Base-by-base conservation (phyloP, 495 filamentous ascomycete genomes). In the Pyrenula massariospora region DNA sequence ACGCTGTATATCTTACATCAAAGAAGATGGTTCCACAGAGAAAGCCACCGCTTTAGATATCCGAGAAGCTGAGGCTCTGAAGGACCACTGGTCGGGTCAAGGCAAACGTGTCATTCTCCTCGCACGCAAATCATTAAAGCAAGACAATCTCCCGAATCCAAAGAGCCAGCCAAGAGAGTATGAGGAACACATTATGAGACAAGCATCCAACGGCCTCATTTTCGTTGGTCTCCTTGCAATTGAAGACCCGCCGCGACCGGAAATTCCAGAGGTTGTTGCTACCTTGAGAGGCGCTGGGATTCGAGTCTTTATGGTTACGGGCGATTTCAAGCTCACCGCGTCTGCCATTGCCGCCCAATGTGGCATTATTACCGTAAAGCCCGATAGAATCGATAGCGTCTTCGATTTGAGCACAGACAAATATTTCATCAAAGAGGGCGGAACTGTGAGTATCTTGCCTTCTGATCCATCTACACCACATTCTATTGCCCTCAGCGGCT, bases 281-380 rank as follows among this genome's bases (percentile, higher is more conserved):
- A 82, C 72, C 3, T 68, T 85, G 5, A 73, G 82, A 48, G 72
- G 77, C 1, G 84, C 84, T 10, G 79, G 81, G 8, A 83, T 86
- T 48, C 71, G 79, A 19, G 74, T 87, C 25, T 83, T 85, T 59
- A 87, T 87, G 84, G 59, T 69, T 15, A 89, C 86, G 22, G 86
- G 87, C 25, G 86, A 91, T 63, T 85, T 84, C 59, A 80, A 81
- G 11, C 72, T 86, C 22, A 89, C 86, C 1, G 85, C 84, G 0
- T 73, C 79, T 57, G 82, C 85, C 2, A 88, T 89, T 57, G 84
- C 84, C 3, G 66, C 70, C 1, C 77, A 86, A 22, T 83, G 82
- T 59, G 83, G 83, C 12, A 89, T 88, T 63, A 76, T 84, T 59
- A 82, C 75, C 21, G 69, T 69, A 0, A 31, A 54, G 0, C 62